Evolutionary conservation across 2,329 filamentous ascomycete species (phyloP).

Genomic region (Dactylella cylindrospora): DNA sequence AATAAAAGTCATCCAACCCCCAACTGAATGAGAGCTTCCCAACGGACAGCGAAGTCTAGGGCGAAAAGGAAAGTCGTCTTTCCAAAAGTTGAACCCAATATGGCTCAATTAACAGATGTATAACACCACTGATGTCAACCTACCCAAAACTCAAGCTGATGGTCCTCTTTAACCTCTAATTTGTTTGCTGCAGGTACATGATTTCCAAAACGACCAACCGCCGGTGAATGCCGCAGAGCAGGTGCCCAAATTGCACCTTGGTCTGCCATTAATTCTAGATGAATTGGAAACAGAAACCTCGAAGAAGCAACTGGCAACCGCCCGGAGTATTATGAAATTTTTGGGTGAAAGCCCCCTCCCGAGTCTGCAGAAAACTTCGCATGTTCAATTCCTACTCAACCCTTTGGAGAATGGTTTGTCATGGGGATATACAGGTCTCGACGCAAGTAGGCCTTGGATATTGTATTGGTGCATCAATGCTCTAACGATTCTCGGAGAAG

Average conservation of each 20-base stretch:
- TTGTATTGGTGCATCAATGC: slow-evolving; percentile 87
- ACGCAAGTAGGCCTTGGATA: slow-evolving; percentile 90
- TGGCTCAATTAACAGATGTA: too few species aligned
- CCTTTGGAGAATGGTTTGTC: slow-evolving; percentile 60
- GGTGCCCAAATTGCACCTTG: slow-evolving; percentile 25
- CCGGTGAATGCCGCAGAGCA: slow-evolving; percentile 1
- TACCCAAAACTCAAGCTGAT: too few species aligned
- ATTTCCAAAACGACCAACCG: slow-evolving; percentile 1
- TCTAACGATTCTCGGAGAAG: slow-evolving; percentile 73
- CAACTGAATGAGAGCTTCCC: slow-evolving; percentile 24
- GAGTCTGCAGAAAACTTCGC: slow-evolving; percentile 22
- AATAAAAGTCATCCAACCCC: too few species aligned
- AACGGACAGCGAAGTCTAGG: slow-evolving; percentile 9
- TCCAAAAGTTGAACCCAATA: slow-evolving; percentile 11
- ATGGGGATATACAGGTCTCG: slow-evolving; percentile 68
- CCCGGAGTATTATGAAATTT: slow-evolving; percentile 23
- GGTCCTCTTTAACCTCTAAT: too few species aligned
- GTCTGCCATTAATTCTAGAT: slow-evolving; percentile 31
- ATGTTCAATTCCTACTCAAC: slow-evolving; percentile 55
- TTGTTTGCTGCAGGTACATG: too few species aligned
- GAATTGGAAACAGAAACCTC: slow-evolving; percentile 38
- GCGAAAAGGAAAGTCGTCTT: slow-evolving; percentile 29
- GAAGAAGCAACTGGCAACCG: slow-evolving; percentile 23
- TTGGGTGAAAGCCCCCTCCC: slow-evolving; percentile 16
- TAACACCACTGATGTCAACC: too few species aligned